A percentile compares a stretch with the other conserved stretches of the same genome.
These are phyloP conservation scores for Vitis cinerea DNA, from an alignment of 164 flowering plant species.

Conservation along the genomic window DNA sequence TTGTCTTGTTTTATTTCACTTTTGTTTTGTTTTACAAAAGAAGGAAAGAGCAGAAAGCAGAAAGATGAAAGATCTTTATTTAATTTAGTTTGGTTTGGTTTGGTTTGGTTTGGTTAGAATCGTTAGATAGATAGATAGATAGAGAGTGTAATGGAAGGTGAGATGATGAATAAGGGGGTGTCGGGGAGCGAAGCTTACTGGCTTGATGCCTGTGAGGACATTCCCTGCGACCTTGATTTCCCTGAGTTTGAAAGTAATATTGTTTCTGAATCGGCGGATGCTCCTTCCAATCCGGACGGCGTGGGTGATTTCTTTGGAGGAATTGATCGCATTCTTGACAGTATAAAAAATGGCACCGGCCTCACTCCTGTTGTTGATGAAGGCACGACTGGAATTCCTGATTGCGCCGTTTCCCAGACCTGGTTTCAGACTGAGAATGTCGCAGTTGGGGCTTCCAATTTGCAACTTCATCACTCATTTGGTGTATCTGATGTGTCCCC, in stretches of 20 bases:
- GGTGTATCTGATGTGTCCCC: conserved; percentile 2
- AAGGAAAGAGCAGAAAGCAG: too few species aligned
- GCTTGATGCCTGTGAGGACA: conserved; percentile 91
- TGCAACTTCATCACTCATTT: not conserved
- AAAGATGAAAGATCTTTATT: not conserved
- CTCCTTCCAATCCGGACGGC: conserved; percentile 14
- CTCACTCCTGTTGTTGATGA: conserved; percentile 14
- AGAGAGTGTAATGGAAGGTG: conserved; percentile 12
- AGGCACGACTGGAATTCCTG: not conserved
- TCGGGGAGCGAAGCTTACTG: conserved; percentile 50
- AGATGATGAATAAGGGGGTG: conserved; percentile 20
- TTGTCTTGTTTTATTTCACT: not conserved
- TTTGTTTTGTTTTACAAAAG: not conserved
- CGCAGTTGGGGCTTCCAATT: not conserved
- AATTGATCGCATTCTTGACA: conserved; percentile 69
- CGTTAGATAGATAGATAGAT: not conserved
- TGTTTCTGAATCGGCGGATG: conserved; percentile 17
- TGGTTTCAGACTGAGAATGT: conserved; percentile 4
- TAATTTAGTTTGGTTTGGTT: not conserved
- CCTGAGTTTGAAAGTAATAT: conserved; percentile 40
- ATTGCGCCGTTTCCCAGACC: not conserved
- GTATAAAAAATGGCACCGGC: conserved; percentile 56
- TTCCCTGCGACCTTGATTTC: conserved; percentile 47
- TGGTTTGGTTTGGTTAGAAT: not conserved
- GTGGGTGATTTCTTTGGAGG: conserved; percentile 67